Conservation (phyloP, 768 basidiomycete species). For the Leucogyrophana mollusca region DNA sequence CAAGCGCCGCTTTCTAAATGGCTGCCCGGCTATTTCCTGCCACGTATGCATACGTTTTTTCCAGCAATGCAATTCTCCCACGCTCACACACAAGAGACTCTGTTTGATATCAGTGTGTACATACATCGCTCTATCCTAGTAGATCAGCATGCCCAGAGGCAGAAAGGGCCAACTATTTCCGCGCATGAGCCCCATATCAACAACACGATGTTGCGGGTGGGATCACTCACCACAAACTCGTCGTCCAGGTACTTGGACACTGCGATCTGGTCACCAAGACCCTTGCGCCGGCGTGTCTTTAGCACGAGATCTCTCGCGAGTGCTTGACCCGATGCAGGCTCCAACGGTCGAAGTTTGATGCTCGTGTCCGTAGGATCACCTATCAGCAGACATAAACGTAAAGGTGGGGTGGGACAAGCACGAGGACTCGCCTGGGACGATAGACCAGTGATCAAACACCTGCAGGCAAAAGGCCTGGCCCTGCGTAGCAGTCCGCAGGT, state of each 20-base stretch:
- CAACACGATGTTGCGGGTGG: no score
- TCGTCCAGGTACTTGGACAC: conserved; percentile 97
- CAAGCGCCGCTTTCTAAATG: conserved; percentile 29
- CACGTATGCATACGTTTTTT: conserved; percentile 37
- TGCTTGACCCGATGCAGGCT: conserved; percentile 95
- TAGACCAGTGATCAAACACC: conserved; percentile 98
- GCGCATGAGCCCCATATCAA: conserved; percentile 7
- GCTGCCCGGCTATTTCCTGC: conserved; percentile 33
- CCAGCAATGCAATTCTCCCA: conserved; percentile 34
- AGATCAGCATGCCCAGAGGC: conserved; percentile 96
- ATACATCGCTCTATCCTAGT: conserved; percentile 50
- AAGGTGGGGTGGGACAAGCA: not conserved
- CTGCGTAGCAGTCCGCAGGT: conserved; percentile 94
- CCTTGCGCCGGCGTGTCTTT: conserved; percentile 95
- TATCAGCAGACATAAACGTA: conserved; percentile 21
- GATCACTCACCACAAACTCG: conserved; percentile 90
- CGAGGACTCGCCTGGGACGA: conserved; percentile 84
- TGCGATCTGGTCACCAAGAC: conserved; percentile 94
- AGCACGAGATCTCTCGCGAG: conserved; percentile 92
- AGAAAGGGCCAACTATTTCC: conserved; percentile 79
- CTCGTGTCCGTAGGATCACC: conserved; percentile 98
- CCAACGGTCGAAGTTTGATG: conserved; percentile 93
- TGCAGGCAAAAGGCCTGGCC: conserved; percentile 99
- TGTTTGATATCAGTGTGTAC: conserved; percentile 10
- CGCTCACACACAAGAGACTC: conserved; percentile 12